phyloP scores from a whole-genome alignment of 768 basidiomycete species.

The Aureoboletus auriporus region DNA sequence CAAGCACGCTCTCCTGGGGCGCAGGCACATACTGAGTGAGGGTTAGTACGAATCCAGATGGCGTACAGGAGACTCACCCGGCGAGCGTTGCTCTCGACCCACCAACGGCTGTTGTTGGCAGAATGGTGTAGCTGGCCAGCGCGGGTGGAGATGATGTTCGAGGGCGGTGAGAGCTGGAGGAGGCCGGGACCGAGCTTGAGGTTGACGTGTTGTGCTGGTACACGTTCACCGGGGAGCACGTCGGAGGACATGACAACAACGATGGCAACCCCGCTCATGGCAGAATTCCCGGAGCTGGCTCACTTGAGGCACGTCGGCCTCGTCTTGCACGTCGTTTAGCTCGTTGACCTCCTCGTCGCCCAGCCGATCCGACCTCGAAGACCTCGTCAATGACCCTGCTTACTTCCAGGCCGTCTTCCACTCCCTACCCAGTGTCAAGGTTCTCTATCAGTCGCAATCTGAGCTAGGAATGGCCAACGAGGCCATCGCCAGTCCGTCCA shows the following conservation, averaged over 20 bases:
- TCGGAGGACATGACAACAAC: constrained; percentile 41
- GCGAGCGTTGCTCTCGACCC: constrained; percentile 83
- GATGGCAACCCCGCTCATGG: constrained; percentile 40
- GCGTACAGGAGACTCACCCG: constrained; percentile 54
- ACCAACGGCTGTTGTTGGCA: constrained; percentile 73
- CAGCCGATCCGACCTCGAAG: constrained; percentile 89
- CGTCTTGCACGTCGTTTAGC: not conserved
- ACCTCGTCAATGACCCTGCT: constrained; percentile 71
- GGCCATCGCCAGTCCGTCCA: constrained; percentile 71
- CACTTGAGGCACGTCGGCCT: constrained; percentile 57
- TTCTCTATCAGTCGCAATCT: constrained; percentile 69
- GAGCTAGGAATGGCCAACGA: constrained; percentile 84
- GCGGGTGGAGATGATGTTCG: constrained; percentile 52
- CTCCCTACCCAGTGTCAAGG: constrained; percentile 68
- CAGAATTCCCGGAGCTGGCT: constrained; percentile 71
- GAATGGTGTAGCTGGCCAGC: constrained; percentile 70
- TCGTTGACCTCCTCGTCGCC: constrained; percentile 9
- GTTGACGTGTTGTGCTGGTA: constrained; percentile 72
- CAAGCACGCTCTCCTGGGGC: constrained; percentile 84
- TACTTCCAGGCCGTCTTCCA: constrained; percentile 91
- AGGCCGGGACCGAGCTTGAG: constrained; percentile 87
- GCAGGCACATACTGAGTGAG: constrained; percentile 80
- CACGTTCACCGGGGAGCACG: constrained; percentile 78
- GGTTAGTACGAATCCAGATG: not conserved
- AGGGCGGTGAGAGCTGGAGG: constrained; percentile 39